Evolutionary conservation across 2,329 filamentous ascomycete genomes (phyloP).

Genomic region (Diaporthe sp.): DNA sequence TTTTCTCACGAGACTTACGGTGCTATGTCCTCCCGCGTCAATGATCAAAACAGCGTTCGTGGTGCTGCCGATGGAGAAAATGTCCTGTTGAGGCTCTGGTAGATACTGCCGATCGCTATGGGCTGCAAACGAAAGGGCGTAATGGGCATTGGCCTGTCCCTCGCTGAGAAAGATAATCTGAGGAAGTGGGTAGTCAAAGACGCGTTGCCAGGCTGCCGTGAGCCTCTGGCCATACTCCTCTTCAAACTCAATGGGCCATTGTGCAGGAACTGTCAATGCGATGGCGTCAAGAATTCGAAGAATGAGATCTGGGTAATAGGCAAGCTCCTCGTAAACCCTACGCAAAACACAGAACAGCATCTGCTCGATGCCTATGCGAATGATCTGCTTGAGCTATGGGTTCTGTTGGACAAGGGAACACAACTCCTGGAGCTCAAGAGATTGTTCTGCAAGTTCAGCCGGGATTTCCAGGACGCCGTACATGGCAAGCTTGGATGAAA

Average conservation of each 20-base stretch:
- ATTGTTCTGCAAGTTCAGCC: neutral
- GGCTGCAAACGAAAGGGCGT: neutral
- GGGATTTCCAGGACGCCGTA: neutral
- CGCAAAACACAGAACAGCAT: neutral
- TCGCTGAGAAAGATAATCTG: neutral
- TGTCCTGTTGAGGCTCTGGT: rapidly evolving
- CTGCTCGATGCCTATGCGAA: neutral
- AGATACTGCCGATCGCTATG: neutral
- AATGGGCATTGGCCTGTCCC: neutral
- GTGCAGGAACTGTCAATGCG: neutral
- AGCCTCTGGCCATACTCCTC: neutral
- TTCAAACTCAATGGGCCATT: neutral
- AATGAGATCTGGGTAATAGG: too few relatives aligned
- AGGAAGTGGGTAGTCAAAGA: neutral
- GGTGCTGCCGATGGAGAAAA: neutral
- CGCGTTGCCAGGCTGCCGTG: neutral
- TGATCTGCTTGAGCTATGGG: neutral
- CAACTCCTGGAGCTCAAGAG: neutral
- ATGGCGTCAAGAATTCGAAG: neutral
- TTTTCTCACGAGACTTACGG: neutral
- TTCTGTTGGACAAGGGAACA: neutral
- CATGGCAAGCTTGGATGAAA: neutral
- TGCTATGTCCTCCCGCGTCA: neutral
- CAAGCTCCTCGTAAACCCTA: too few relatives aligned
- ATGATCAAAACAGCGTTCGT: neutral